Percentiles rank a stretch among this genome's conserved stretches.
Conservation (phyloP, 1,284 basidiomycete species). For the Phellinidium pouzarii region DNA sequence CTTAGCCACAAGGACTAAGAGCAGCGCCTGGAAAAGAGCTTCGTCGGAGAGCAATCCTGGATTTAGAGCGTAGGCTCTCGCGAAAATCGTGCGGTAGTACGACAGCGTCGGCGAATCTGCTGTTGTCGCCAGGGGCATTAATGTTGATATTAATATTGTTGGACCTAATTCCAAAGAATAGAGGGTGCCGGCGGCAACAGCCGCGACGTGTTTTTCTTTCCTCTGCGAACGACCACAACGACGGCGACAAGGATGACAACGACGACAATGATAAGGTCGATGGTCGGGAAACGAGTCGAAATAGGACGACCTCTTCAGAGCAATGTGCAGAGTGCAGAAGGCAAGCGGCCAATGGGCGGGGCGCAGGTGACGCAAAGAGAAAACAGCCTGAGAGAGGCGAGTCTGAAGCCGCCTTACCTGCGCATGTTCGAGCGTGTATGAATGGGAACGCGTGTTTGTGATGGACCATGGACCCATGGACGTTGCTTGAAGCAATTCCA, state of each 20-base stretch:
- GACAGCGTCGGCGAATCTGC: conserved; percentile 20
- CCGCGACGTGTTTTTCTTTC: neutral
- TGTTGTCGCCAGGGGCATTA: neutral
- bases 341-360: neutral
- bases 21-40: conserved; percentile 56
- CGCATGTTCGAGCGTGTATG: conserved; percentile 4
- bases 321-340: neutral
- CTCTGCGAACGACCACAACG: neutral
- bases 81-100: conserved; percentile 48
- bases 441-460: conserved; percentile 11
- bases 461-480: too few relatives aligned
- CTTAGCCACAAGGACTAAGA: conserved; percentile 56
- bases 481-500: conserved; percentile 11
- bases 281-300: neutral
- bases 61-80: conserved; percentile 36
- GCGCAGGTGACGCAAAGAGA: neutral
- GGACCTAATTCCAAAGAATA: neutral
- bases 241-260: neutral
- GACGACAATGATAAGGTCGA: too few relatives aligned
- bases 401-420: neutral
- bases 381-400: neutral
- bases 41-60: conserved; percentile 38
- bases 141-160: neutral
- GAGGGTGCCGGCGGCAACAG: too few relatives aligned
- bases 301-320: too few relatives aligned